Conservation (phyloP, 441 rosid genomes). For the Metrosideros polymorpha region DNA sequence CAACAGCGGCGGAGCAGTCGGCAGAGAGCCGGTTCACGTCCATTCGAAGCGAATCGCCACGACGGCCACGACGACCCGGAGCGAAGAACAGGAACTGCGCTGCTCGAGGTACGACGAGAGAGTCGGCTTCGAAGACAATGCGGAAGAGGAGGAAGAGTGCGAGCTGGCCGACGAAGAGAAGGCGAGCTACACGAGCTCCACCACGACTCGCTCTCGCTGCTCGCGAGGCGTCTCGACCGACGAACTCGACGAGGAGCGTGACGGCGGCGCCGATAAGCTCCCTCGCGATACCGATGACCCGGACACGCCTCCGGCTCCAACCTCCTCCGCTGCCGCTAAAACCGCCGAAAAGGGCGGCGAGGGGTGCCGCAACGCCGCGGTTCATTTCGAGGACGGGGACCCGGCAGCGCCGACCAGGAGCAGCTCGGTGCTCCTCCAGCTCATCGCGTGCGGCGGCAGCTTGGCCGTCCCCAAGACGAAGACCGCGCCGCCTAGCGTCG, state of each 20-base stretch:
- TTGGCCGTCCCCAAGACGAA: conserved; percentile 23
- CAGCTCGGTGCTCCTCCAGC: conserved; percentile 66
- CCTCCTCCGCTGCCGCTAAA: neutral
- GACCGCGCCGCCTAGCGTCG: conserved; percentile 7
- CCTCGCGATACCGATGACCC: conserved; percentile 8
- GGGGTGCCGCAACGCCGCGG: conserved; percentile 1
- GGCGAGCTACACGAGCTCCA: conserved; percentile 68
- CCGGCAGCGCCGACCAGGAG: conserved; percentile 20
- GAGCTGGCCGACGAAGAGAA: conserved; percentile 58
- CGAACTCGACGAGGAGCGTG: conserved; percentile 30
- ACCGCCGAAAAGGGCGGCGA: neutral
- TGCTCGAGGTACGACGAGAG: conserved; percentile 18
- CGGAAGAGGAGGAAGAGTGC: conserved; percentile 15
- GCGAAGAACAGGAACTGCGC: conserved; percentile 9
- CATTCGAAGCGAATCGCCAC: conserved; percentile 30
- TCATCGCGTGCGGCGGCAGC: conserved; percentile 65
- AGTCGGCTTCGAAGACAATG: conserved; percentile 10
- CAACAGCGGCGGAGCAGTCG: conserved; percentile 5
- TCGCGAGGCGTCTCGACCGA: conserved; percentile 74
- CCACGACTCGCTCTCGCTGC: conserved; percentile 75
- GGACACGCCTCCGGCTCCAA: conserved; percentile 12
- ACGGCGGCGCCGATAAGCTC: conserved; percentile 6
- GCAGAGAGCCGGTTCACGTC: conserved; percentile 26
- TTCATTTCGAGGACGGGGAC: conserved; percentile 47
- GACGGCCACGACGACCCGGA: conserved; percentile 1